phyloP scores from a whole-genome alignment of 768 basidiomycete species.

The Inosperma sp. region DNA sequence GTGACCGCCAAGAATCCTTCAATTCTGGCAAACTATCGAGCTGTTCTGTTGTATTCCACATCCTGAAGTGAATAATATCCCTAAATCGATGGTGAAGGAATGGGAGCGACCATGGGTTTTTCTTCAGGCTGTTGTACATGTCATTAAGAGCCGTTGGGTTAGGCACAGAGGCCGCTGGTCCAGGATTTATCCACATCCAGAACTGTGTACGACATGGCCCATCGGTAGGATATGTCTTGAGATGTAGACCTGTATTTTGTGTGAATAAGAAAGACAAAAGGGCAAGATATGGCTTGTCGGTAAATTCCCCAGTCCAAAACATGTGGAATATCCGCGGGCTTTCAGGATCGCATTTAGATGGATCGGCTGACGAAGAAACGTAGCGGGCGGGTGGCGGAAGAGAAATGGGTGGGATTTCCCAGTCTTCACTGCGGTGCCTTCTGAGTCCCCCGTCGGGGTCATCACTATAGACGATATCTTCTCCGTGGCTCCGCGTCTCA shows the following conservation, averaged over 20 bases:
- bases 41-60: slow-evolving; percentile 99
- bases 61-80: slow-evolving; percentile 88
- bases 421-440: slow-evolving; percentile 56
- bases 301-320: slow-evolving; percentile 99
- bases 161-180: slow-evolving; percentile 87
- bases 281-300: slow-evolving; percentile 97
- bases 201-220: slow-evolving; percentile 81
- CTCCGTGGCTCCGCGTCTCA: slow-evolving; percentile 36
- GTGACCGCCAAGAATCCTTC: slow-evolving; percentile 81
- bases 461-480: slow-evolving; percentile 25
- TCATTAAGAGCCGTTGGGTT: slow-evolving; percentile 76
- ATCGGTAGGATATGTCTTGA: slow-evolving; percentile 45
- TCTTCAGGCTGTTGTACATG: slow-evolving; percentile 78
- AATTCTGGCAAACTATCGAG: slow-evolving; percentile 88
- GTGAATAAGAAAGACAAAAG: slow-evolving; percentile 93
- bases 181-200: slow-evolving; percentile 98
- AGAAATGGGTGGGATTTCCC: slow-evolving; percentile 51
- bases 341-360: slow-evolving; percentile 73
- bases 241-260: slow-evolving; percentile 84
- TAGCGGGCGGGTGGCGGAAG: slow-evolving; percentile 51
- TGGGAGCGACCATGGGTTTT: slow-evolving; percentile 91
- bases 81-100: slow-evolving; percentile 92
- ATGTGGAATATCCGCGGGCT: slow-evolving; percentile 92
- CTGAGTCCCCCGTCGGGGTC: slow-evolving; percentile 53
- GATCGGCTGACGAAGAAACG: slow-evolving; percentile 51